These are phyloP conservation scores for Lavandula angustifolia DNA, from an alignment of 257 asterid genomes.

Conservation along the genomic window DNA sequence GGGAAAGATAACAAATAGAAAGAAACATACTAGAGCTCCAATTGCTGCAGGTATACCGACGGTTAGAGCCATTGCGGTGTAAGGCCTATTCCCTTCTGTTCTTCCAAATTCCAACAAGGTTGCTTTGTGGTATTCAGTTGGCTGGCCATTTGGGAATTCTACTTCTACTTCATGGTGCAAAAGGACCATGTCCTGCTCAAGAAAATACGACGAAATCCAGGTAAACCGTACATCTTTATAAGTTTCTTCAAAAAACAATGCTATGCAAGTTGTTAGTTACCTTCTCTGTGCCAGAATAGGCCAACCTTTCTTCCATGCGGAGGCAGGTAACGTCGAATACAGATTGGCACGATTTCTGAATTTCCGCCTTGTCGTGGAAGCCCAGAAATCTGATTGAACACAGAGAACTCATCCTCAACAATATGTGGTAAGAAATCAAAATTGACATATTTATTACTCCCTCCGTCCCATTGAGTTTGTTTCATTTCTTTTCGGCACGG, in stretches of 20 bases:
- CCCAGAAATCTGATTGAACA: conserved; percentile 62
- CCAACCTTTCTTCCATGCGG: conserved; percentile 79
- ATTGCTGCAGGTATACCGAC: conserved; percentile 96
- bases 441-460: too few relatives aligned
- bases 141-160: conserved; percentile 60
- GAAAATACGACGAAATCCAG: background rate
- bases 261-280: conserved; percentile 33
- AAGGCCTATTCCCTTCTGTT: conserved; percentile 46
- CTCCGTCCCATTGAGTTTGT: too few relatives aligned
- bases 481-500: too few relatives aligned
- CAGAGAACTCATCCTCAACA: background rate
- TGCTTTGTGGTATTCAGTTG: conserved; percentile 64
- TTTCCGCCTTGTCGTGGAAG: conserved; percentile 62
- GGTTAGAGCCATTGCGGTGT: conserved; percentile 87
- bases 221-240: background rate
- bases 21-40: conserved; percentile 81
- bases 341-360: conserved; percentile 60
- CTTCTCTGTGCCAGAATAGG: conserved; percentile 70
- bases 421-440: background rate
- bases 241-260: background rate
- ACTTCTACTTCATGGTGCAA: conserved; percentile 89
- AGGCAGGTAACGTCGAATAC: conserved; percentile 75
- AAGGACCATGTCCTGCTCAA: conserved; percentile 83
- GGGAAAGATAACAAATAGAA: background rate
- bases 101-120: conserved; percentile 82